phyloP scores from a whole-genome alignment of 768 basidiomycete species.

The Leccinum aurantiacum region DNA sequence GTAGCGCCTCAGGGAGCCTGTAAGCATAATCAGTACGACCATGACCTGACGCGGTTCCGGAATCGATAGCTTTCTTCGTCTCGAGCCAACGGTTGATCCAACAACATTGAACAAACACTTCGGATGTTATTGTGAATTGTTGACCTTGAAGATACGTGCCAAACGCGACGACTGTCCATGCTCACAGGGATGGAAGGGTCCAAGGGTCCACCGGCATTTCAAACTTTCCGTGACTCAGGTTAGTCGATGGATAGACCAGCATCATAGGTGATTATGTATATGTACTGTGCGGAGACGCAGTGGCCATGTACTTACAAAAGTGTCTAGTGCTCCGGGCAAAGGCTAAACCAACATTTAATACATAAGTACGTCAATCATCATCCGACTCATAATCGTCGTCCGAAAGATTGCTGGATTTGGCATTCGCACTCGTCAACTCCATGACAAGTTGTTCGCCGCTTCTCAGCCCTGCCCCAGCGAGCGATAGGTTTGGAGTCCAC shows the following conservation, averaged over 20 bases:
- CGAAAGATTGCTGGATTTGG: conserved; percentile 31
- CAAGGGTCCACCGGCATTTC: too few relatives aligned
- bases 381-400: conserved; percentile 63
- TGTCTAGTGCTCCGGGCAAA: background rate
- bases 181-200: background rate
- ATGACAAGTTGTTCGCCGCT: conserved; percentile 67
- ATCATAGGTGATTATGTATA: background rate
- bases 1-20: background rate
- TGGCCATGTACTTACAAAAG: background rate
- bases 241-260: background rate
- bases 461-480: conserved; percentile 43
- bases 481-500: conserved; percentile 38
- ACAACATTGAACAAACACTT: background rate
- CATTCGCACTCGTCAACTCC: conserved; percentile 38
- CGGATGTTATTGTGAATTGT: background rate
- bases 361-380: conserved; percentile 28
- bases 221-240: background rate
- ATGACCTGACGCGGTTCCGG: background rate
- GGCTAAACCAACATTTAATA: background rate
- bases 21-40: background rate
- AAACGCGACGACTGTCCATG: background rate
- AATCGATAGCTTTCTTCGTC: background rate
- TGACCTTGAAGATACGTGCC: background rate
- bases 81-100: too few relatives aligned
- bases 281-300: background rate